Base-by-base conservation (phyloP, 164 flowering plant genomes). In the Taxillus chinensis region DNA sequence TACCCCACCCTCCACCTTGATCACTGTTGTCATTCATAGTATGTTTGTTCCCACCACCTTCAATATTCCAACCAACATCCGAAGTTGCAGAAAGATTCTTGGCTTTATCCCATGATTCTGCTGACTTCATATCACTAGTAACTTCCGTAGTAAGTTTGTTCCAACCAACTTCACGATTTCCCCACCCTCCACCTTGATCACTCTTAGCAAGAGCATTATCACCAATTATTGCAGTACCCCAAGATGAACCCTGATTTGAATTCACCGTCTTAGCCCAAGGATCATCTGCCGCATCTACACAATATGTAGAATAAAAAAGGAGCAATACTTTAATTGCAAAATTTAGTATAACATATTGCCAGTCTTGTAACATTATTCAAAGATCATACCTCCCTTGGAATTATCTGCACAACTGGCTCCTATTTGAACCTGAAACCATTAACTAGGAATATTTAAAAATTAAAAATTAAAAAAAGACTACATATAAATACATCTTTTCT, bases 261-360 rank as follows among this genome's bases (percentile, higher is more conserved):
- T 57, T 43, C 38, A 43, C 42, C 62, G 72, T 74, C 39, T 63
- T 63, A 4, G 58, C 83, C 89, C 89, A 86, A 52, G 76, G 71
- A 58, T 60, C 76, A 60, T 74, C 80, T 57, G 60, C 79, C 41
- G 5, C 79, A 64, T 65, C 76, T 75, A 60, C 41, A 63, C 54
- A 42, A 16, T 43, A 63, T 40, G 37, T 4, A 51, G 51, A 53
- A 39, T 16, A 40, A 16, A 48, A 11, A 48, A 48, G 51, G 51
- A 48, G 51, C 51, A 48, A 8, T 48, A 48, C 12, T 8, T 48
- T 48, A 48, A 14, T 48, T 48, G 10, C 46, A 43, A 43, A 43
- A 43, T 43, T 43, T 43, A 5, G 10, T 9, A 6, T 9, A 5
- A 43, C 7, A 43, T 43, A 43, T 43, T 43, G 7, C 46, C 7